Conservation (phyloP, 495 filamentous ascomycete species). For the Rusavskia elegans region DNA sequence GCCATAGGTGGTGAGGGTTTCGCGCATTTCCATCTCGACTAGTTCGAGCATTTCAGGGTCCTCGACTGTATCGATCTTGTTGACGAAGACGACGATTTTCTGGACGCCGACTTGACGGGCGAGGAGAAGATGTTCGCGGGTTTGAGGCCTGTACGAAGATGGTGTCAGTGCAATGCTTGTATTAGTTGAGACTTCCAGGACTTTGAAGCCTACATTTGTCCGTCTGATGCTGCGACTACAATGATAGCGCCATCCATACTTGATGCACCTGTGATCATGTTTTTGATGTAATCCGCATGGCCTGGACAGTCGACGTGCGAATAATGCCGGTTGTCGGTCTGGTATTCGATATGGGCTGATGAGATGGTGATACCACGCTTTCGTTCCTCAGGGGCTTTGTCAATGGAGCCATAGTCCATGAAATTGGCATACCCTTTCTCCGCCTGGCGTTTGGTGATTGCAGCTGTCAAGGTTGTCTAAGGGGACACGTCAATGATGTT, state of each 20-base stretch:
- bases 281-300: conserved; percentile 99
- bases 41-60: conserved; percentile 99
- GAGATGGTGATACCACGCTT: conserved; percentile 99
- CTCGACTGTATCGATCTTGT: conserved; percentile 94
- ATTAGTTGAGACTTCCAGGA: not conserved
- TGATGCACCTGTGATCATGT: conserved; percentile 97
- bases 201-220: conserved; percentile 60
- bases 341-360: conserved; percentile 94
- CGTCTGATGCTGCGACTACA: conserved; percentile 94
- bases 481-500: not conserved
- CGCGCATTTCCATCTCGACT: conserved; percentile 99
- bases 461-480: conserved; percentile 92
- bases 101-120: conserved; percentile 96
- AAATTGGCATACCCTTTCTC: conserved; percentile 85
- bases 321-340: conserved; percentile 83
- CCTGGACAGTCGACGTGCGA: conserved; percentile 99
- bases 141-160: conserved; percentile 62
- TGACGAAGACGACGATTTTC: conserved; percentile 96
- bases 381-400: conserved; percentile 97
- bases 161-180: not conserved
- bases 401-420: conserved; percentile 92
- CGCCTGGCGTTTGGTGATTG: conserved; percentile 93
- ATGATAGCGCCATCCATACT: conserved; percentile 98
- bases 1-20: conserved; percentile 77
- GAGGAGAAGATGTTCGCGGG: conserved; percentile 91